A percentile compares a stretch with the other conserved stretches of the same genome.
Evolutionary conservation across 257 asterid genomes (phyloP).

Genomic region (Nicotiana attenuata): DNA sequence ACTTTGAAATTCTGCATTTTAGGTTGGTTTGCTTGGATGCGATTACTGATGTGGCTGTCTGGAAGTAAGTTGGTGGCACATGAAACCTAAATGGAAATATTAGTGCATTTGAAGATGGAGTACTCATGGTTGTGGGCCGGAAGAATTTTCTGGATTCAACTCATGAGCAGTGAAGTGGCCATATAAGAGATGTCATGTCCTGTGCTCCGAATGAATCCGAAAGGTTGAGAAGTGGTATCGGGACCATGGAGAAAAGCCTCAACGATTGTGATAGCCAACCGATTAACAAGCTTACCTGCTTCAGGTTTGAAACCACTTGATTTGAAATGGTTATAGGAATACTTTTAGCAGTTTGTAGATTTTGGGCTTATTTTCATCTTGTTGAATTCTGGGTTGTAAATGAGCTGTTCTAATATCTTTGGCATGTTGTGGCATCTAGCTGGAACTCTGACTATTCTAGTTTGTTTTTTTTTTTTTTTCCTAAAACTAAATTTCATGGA

Average conservation of each 20-base stretch:
- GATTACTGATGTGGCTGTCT: constrained; percentile 6
- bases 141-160: background rate
- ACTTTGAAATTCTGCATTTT: background rate
- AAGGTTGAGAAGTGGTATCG: background rate
- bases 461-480: no score
- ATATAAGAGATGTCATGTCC: background rate
- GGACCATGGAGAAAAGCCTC: constrained; percentile 3
- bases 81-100: background rate
- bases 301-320: constrained; percentile 1
- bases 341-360: background rate
- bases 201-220: background rate
- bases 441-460: background rate
- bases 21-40: background rate
- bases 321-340: background rate
- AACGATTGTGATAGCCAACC: background rate
- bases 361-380: background rate
- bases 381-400: background rate
- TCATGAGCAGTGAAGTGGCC: constrained; percentile 3
- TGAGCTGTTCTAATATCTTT: constrained; percentile 4
- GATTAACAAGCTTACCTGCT: background rate
- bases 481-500: background rate
- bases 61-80: background rate
- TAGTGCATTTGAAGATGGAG: background rate
- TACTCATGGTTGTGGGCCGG: background rate
- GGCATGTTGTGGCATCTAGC: background rate